phyloP scores from a whole-genome alignment of 257 asterid genomes.

The Fraxinus anomala region DNA sequence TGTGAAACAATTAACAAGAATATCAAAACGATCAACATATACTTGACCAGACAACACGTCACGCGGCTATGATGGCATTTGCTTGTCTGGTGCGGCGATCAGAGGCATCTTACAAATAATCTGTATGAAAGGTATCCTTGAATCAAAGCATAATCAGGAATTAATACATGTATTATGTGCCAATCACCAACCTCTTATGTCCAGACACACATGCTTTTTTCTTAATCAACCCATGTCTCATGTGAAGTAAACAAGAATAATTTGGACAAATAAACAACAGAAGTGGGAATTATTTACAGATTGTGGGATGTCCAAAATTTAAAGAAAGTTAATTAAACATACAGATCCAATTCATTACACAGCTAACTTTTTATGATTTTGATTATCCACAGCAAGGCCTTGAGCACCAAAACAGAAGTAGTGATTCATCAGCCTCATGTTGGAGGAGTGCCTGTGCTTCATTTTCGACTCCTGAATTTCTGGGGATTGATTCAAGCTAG shows the following conservation, averaged over 20 bases:
- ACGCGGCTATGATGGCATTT: too few relatives aligned
- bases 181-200: background rate
- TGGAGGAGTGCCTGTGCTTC: constrained; percentile 53
- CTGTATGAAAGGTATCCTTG: background rate
- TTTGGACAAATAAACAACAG: background rate
- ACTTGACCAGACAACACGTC: too few relatives aligned
- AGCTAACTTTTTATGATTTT: constrained; percentile 23
- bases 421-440: constrained; percentile 59
- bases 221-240: background rate
- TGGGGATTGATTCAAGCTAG: constrained; percentile 36
- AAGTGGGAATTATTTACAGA: background rate
- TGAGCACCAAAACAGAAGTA: constrained; percentile 78
- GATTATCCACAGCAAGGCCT: constrained; percentile 51
- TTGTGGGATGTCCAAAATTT: background rate
- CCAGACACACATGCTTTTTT: background rate
- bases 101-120: too few relatives aligned
- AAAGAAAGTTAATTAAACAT: background rate
- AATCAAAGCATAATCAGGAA: background rate
- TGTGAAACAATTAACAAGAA: too few relatives aligned
- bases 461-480: constrained; percentile 32
- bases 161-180: background rate
- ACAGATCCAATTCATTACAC: constrained; percentile 15
- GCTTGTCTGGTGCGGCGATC: too few relatives aligned
- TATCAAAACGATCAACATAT: too few relatives aligned
- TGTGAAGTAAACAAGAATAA: background rate